A percentile compares a stretch with the other conserved stretches of the same genome.
phyloP scores from a whole-genome alignment of 345 rosid genomes.

The Mallotus nudiflorus region DNA sequence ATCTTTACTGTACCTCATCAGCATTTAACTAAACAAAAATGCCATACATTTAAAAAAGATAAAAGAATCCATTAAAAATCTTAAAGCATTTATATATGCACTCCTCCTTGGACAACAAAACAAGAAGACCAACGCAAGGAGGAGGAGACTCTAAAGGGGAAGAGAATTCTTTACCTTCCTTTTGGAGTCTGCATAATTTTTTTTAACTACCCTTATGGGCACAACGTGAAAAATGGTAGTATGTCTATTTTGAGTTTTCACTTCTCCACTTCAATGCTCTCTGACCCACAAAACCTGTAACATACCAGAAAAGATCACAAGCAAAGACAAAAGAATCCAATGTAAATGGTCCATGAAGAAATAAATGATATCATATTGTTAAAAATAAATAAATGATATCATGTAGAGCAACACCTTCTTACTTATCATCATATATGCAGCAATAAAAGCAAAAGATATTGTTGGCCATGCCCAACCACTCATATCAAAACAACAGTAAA shows the following conservation, averaged over 20 bases:
- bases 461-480: slow-evolving; percentile 7
- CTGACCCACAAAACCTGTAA: slow-evolving; percentile 57
- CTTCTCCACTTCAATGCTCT: slow-evolving; percentile 48
- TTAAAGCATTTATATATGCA: slow-evolving; percentile 10
- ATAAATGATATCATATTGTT: slow-evolving; percentile 44
- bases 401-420: slow-evolving; percentile 31
- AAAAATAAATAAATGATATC: slow-evolving; percentile 48
- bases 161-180: slow-evolving; percentile 68
- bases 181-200: slow-evolving; percentile 90
- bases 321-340: slow-evolving; percentile 41
- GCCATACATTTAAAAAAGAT: slow-evolving; percentile 17
- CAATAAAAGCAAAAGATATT: slow-evolving; percentile 36
- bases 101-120: not conserved
- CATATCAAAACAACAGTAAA: slow-evolving; percentile 24
- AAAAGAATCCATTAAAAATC: slow-evolving; percentile 5
- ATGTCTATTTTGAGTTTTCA: slow-evolving; percentile 25
- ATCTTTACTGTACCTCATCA: slow-evolving; percentile 10
- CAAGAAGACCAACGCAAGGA: slow-evolving; percentile 7
- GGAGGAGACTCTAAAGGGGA: slow-evolving; percentile 16
- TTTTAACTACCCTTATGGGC: slow-evolving; percentile 26
- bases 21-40: slow-evolving; percentile 19
- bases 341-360: slow-evolving; percentile 30
- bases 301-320: slow-evolving; percentile 33
- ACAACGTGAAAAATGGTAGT: slow-evolving; percentile 20
- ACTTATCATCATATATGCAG: slow-evolving; percentile 29